Percentiles rank a stretch among this genome's conserved stretches.
Evolutionary conservation across 306 rosid species (phyloP).

Genomic region (Nissolia schottii): DNA sequence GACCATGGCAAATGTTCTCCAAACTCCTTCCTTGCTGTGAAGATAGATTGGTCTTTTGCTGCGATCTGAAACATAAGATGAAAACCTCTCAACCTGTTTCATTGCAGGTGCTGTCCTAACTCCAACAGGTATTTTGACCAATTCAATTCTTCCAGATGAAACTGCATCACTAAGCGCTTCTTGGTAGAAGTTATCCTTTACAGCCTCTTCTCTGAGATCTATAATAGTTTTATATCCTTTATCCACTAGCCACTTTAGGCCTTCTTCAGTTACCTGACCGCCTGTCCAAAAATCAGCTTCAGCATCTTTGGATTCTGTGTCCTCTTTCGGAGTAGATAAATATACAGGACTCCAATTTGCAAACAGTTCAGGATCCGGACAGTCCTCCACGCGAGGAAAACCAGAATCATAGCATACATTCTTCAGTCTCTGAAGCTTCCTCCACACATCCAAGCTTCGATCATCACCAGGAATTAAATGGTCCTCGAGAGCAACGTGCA

Average conservation of each 20-base stretch:
- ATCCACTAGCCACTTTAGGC: conserved; percentile 69
- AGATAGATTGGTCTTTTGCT: conserved; percentile 79
- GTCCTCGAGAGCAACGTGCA: conserved; percentile 84
- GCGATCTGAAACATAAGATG: conserved; percentile 67
- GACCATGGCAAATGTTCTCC: conserved; percentile 91
- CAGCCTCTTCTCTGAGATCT: conserved; percentile 78
- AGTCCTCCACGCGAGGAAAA: conserved; percentile 57
- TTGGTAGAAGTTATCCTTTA: conserved; percentile 60
- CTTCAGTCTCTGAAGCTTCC: conserved; percentile 89
- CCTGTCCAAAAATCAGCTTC: conserved; percentile 87
- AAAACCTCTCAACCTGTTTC: conserved; percentile 83
- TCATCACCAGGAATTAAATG: conserved; percentile 56
- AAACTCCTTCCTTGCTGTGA: conserved; percentile 84
- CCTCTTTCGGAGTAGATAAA: conserved; percentile 47
- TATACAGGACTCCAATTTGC: conserved; percentile 83
- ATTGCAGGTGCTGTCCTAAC: conserved; percentile 69
- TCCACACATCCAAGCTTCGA: conserved; percentile 70
- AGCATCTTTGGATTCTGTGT: conserved; percentile 37
- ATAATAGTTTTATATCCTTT: conserved; percentile 75
- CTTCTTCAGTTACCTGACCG: conserved; percentile 98
- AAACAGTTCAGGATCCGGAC: conserved; percentile 64
- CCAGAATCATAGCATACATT: conserved; percentile 93
- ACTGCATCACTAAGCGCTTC: conserved; percentile 55
- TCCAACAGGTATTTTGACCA: conserved; percentile 78
- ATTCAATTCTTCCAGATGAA: conserved; percentile 59